Conservation (phyloP, 371 early-diverging fungal species). For the Mucor circinelloides region DNA sequence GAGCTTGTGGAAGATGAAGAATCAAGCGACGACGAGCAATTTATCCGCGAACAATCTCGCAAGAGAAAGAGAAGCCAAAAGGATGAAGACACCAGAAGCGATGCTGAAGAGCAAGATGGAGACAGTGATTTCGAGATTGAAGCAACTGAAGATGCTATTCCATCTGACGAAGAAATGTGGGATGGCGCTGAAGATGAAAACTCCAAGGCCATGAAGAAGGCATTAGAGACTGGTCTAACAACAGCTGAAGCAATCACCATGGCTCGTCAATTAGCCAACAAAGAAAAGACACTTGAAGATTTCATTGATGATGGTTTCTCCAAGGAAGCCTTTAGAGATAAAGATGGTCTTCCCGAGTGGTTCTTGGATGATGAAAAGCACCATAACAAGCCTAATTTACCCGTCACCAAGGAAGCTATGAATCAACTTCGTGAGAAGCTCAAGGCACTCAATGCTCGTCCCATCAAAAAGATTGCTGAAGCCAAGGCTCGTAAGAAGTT, state of each 20-base stretch:
- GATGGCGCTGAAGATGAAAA: constrained; percentile 73
- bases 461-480: constrained; percentile 98
- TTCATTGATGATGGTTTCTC: constrained; percentile 90
- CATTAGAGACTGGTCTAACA: constrained; percentile 57
- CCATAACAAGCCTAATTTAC: constrained; percentile 87
- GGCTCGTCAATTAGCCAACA: constrained; percentile 82
- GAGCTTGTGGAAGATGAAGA: constrained; percentile 67
- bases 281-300: constrained; percentile 73
- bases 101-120: constrained; percentile 42
- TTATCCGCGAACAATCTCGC: constrained; percentile 19
- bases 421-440: constrained; percentile 78
- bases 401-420: constrained; percentile 96
- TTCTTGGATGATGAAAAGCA: constrained; percentile 90
- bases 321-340: constrained; percentile 87
- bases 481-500: constrained; percentile 97
- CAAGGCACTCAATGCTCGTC: constrained; percentile 90
- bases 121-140: constrained; percentile 67
- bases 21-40: constrained; percentile 32
- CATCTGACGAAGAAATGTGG: constrained; percentile 64
- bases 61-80: constrained; percentile 50
- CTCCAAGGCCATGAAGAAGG: constrained; percentile 63
- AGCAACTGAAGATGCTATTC: constrained; percentile 52
- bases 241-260: constrained; percentile 91
- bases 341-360: constrained; percentile 87
- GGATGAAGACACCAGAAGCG: constrained; percentile 12